A percentile compares a stretch with the other conserved stretches of the same genome.
Evolutionary conservation across 2,329 filamentous ascomycete genomes (phyloP).

Genomic region (Stemphylium vesicarium): DNA sequence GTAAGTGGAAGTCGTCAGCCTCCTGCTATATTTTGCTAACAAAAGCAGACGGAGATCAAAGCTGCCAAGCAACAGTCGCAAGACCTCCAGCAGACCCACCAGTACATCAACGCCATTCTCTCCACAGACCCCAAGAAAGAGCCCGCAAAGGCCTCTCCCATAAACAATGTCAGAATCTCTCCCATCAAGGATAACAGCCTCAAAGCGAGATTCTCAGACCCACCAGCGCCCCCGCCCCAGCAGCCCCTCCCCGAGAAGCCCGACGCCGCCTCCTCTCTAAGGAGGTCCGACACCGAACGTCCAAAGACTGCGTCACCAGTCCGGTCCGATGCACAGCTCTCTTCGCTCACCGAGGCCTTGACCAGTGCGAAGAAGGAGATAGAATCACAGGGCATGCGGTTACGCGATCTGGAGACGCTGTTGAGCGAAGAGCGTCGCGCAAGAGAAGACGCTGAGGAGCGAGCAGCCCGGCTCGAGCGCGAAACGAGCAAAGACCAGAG

Average conservation of each 20-base stretch:
- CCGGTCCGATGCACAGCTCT: slow-evolving; percentile 74
- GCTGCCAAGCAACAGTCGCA: slow-evolving; percentile 85
- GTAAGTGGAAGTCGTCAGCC: slow-evolving; percentile 59
- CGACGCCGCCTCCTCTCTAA: slow-evolving; percentile 71
- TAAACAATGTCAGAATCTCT: slow-evolving; percentile 52
- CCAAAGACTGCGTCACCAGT: slow-evolving; percentile 68
- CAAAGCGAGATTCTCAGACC: slow-evolving; percentile 87
- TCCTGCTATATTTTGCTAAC: slow-evolving; percentile 18
- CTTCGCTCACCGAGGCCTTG: slow-evolving; percentile 83
- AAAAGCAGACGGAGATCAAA: slow-evolving; percentile 80
- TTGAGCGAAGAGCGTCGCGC: slow-evolving; percentile 81
- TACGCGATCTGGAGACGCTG: slow-evolving; percentile 81
- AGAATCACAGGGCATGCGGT: slow-evolving; percentile 77
- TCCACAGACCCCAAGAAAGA: slow-evolving; percentile 70
- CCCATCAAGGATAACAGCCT: slow-evolving; percentile 66
- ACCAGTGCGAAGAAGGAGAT: slow-evolving; percentile 85
- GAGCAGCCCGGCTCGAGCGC: slow-evolving; percentile 73
- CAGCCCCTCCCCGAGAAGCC: slow-evolving; percentile 94
- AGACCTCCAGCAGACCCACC: slow-evolving; percentile 80
- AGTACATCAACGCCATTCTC: slow-evolving; percentile 79
- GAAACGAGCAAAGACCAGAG: slow-evolving; percentile 57
- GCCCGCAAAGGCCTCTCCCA: slow-evolving; percentile 53
- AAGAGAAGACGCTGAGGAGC: slow-evolving; percentile 82
- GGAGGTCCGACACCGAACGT: slow-evolving; percentile 77
- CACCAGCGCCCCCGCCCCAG: slow-evolving; percentile 89